Evolutionary conservation across 768 basidiomycete species (phyloP).

Genomic region (Mrakia blollopis): DNA sequence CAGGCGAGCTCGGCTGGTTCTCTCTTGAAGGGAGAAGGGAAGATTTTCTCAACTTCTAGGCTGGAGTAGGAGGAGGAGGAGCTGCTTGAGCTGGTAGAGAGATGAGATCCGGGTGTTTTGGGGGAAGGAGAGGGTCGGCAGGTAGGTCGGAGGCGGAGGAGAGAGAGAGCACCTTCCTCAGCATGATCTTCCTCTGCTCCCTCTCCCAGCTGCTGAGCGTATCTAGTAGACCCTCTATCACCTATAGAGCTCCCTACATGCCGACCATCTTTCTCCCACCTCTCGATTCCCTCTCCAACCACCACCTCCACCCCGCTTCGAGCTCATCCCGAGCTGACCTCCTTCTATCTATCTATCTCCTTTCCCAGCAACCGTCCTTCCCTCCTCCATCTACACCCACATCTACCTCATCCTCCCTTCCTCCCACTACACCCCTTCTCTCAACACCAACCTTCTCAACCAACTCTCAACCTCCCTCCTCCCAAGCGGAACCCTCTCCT

Average conservation of each 20-base stretch:
- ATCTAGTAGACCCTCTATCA: neutral
- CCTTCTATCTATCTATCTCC: neutral
- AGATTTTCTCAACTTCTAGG: too few relatives aligned
- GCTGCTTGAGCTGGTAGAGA: too few relatives aligned
- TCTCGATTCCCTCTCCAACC: too few relatives aligned
- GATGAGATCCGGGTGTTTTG: too few relatives aligned
- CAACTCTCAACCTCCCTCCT: conserved; percentile 59
- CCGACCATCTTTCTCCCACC: too few relatives aligned
- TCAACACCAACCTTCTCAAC: conserved; percentile 55
- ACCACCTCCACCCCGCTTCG: too few relatives aligned
- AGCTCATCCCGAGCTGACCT: neutral
- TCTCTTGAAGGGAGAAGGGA: too few relatives aligned
- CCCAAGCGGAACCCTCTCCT: conserved; percentile 64
- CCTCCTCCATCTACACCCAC: conserved; percentile 24
- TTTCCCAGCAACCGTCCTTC: conserved; percentile 34
- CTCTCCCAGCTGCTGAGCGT: too few relatives aligned
- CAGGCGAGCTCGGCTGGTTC: neutral
- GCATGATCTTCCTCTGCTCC: neutral
- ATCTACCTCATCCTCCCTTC: conserved; percentile 63
- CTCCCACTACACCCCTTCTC: conserved; percentile 58
- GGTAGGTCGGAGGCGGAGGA: neutral
- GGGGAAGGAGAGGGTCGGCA: too few relatives aligned
- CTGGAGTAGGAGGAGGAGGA: too few relatives aligned
- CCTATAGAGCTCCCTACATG: too few relatives aligned
- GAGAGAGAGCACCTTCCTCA: neutral